phyloP scores from a whole-genome alignment of 768 basidiomycete genomes.

The Leccinum rimulosum region DNA sequence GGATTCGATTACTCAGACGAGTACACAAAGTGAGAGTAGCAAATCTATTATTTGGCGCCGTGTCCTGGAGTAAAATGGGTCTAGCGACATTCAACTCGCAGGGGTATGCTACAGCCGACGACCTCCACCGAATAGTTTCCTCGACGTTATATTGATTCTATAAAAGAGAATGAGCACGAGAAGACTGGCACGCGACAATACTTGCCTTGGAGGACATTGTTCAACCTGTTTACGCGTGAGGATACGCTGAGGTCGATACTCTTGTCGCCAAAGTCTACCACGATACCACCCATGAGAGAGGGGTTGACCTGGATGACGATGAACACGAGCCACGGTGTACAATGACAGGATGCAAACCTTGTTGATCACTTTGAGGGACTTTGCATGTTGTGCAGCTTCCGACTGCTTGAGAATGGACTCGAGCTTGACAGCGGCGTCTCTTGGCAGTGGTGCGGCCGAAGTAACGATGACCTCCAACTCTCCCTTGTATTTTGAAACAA shows the following conservation, averaged over 20 bases:
- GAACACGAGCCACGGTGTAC: neutral
- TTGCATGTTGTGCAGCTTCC: slow-evolving; percentile 81
- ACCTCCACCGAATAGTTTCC: slow-evolving; percentile 1
- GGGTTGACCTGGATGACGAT: slow-evolving; percentile 72
- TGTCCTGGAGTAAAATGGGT: neutral
- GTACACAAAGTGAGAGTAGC: neutral
- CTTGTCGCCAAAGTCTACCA: slow-evolving; percentile 98
- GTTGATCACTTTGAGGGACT: slow-evolving; percentile 86
- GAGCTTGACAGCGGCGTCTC: slow-evolving; percentile 70
- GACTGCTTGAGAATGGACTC: slow-evolving; percentile 86
- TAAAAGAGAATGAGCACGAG: slow-evolving; percentile 13
- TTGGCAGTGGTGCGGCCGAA: slow-evolving; percentile 77
- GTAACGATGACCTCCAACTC: slow-evolving; percentile 93
- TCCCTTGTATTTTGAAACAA: slow-evolving; percentile 86
- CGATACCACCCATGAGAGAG: slow-evolving; percentile 83
- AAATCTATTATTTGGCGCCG: neutral
- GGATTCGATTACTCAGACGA: neutral
- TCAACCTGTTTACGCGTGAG: slow-evolving; percentile 92
- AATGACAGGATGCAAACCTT: slow-evolving; percentile 54
- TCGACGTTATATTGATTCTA: slow-evolving; percentile 26
- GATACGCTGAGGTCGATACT: slow-evolving; percentile 95
- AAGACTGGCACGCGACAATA: slow-evolving; percentile 8
- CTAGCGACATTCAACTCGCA: slow-evolving; percentile 6
- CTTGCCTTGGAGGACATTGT: slow-evolving; percentile 82
- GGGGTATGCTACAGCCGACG: slow-evolving; percentile 2